Evolutionary conservation across 2,329 filamentous ascomycete genomes (phyloP).

Genomic region (Kalmusia sp.): DNA sequence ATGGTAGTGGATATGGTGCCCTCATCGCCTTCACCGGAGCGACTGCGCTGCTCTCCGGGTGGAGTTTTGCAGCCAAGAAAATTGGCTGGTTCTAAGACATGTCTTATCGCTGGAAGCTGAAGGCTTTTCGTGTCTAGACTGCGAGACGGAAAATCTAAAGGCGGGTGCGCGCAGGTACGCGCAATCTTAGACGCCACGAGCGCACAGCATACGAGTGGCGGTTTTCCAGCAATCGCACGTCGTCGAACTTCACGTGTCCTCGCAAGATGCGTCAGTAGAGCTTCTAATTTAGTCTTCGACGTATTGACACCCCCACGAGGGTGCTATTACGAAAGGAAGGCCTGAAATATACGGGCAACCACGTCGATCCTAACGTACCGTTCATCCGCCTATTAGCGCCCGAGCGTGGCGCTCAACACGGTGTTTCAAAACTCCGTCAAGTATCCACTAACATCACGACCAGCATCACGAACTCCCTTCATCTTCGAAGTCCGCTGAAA

Average conservation of each 20-base stretch:
- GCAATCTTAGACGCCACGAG: conserved; percentile 1
- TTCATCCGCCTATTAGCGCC: conserved; percentile 2
- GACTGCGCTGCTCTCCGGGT: conserved; percentile 43
- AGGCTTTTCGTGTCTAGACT: not conserved
- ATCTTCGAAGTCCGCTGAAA: conserved; percentile 1
- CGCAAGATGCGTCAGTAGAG: not conserved
- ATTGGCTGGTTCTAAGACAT: conserved; percentile 37
- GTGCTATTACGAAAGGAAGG: not conserved
- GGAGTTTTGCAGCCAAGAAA: conserved; percentile 37
- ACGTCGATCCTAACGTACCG: not conserved
- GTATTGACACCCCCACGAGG: not conserved
- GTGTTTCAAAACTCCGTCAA: conserved; percentile 7
- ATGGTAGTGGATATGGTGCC: conserved; percentile 52
- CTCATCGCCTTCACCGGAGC: conserved; percentile 53
- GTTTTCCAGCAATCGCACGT: not conserved
- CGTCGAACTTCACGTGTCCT: not conserved
- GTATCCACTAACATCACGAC: not conserved
- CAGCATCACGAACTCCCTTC: not conserved
- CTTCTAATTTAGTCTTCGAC: not conserved
- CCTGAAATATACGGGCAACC: conserved; percentile 1
- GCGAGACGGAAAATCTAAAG: not conserved
- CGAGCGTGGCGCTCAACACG: not conserved
- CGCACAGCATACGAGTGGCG: not conserved
- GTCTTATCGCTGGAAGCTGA: not conserved
- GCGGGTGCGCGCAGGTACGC: not conserved